Evolutionary conservation across 768 basidiomycete genomes (phyloP), one percentile per base, ranked within the genome.

Genomic region (Leccinellum albellum): DNA sequence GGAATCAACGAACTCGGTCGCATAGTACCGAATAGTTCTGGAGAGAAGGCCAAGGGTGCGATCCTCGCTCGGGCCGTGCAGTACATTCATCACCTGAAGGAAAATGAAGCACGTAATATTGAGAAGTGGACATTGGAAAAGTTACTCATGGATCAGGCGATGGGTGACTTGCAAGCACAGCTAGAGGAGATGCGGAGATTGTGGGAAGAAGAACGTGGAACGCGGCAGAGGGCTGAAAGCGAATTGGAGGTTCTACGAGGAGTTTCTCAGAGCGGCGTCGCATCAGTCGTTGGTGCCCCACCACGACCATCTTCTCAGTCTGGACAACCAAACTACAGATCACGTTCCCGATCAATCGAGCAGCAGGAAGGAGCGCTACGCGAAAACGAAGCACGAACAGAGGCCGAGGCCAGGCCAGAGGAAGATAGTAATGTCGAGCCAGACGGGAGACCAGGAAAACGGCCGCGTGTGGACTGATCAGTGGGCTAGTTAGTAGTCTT

Each of bases 71-170:
- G 89, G 32, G 93, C 94, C 2, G 94, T 94, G 35, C 85, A 90
- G 64, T 95, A 98, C 71, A 94, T 98, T 68, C 86, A 89, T 62
- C 89, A 93, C 62, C 81, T 98, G 50, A 91, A 93, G 64, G 90
- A 91, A 71, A 91, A 91, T 71, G 91, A 94, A 68, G 89, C 89
- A 15, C 82, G 88, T 24, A 94, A 94, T 61, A 92, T 93, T 58
- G 90, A 95, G 68, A 91, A 91, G 67, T 95, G 94, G 93, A 93
- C 92, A 6, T 78, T 96, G 37, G 93, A 96, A 76, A 94, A 94
- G 74, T 70, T 94, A 32, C 76, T 95, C 51, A 93, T 91, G 88
- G 93, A 94, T 66, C 92, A 94, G 73, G 90, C 89, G 3, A 90
- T 91, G 90, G 88, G 88, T 6, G 90, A 91, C 63, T 74, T 91